Evolutionary conservation across 345 rosid genomes (phyloP).

Genomic region (Eucalyptus pumila): DNA sequence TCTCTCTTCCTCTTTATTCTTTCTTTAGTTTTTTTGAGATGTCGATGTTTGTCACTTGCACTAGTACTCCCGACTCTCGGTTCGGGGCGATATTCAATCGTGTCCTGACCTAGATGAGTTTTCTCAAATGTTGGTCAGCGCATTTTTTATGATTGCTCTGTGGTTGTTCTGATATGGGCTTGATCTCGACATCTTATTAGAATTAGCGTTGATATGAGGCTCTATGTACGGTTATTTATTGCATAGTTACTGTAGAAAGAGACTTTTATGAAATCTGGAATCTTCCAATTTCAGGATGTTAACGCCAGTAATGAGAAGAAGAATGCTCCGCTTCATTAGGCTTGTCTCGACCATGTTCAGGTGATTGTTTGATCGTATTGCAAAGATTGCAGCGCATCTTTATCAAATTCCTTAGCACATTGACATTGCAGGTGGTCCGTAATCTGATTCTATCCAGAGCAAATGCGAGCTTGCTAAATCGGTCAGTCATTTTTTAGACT

Average conservation of each 20-base stretch:
- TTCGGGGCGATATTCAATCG: not conserved
- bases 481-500: conserved; percentile 5
- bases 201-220: not conserved
- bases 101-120: not conserved
- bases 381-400: not conserved
- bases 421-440: conserved; percentile 48
- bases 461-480: conserved; percentile 38
- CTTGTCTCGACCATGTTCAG: conserved; percentile 10
- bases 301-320: conserved; percentile 60
- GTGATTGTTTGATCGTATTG: not conserved
- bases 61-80: not conserved
- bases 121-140: not conserved
- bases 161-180: not conserved
- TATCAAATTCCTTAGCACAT: not conserved
- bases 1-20: not conserved
- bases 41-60: not conserved
- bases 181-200: not conserved
- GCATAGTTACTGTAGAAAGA: not conserved
- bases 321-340: conserved; percentile 84
- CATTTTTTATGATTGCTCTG: not conserved
- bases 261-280: not conserved
- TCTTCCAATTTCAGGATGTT: not conserved
- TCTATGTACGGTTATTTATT: not conserved
- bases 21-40: not conserved
- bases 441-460: conserved; percentile 67